Base-by-base conservation (phyloP, 2,329 filamentous ascomycete species). In the Fusarium nurragi region DNA sequence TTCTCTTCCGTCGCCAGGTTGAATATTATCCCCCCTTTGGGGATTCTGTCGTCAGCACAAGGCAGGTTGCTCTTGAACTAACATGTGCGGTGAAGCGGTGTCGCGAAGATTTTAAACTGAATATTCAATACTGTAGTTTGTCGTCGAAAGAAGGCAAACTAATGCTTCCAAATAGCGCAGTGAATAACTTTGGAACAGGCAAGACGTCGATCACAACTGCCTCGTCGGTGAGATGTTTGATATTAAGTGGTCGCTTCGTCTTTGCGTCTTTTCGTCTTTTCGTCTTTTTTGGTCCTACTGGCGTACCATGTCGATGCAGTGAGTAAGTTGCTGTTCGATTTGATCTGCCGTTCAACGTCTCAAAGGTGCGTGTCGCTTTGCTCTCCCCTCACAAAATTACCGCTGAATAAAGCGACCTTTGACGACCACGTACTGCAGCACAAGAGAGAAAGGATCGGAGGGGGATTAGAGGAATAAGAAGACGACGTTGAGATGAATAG, bases 1-100 rank as follows among this genome's bases (percentile, higher is more conserved):
- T 37, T n/a, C 30, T 46, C 25, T 67, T 58, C 37, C 45, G 39
- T 58, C 54, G 60, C 60, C 60, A 57, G 53, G 32, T 49, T 48
- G 51, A 26, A 50, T 49, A 12, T 53, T 58, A 23, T 51, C 51
- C 60, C 65, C 69, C 63, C n/a, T n/a, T 22, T 54, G 46, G 69
- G 55, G 52, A 57, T 66, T 64, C 48, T 71, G 37, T 54, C 47
- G 65, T 71, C 66, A 68, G 57, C 47, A 41, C 39, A 63, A 58
- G 54, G 58, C 58, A 51, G 50, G 49, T n/a, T 66, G 43, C 30
- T 30, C 51, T 65, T 60, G 48, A 60, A 56, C 45, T 46, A 60
- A 70, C 69, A 71, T 71, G 55, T 71, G 69, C 65, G 45, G 49
- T 48, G 52, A 48, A 34, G 39, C 52, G 55, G 43, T 49, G 60